Base-by-base conservation (phyloP, 305 asterid genomes). In the Rubia occidens region DNA sequence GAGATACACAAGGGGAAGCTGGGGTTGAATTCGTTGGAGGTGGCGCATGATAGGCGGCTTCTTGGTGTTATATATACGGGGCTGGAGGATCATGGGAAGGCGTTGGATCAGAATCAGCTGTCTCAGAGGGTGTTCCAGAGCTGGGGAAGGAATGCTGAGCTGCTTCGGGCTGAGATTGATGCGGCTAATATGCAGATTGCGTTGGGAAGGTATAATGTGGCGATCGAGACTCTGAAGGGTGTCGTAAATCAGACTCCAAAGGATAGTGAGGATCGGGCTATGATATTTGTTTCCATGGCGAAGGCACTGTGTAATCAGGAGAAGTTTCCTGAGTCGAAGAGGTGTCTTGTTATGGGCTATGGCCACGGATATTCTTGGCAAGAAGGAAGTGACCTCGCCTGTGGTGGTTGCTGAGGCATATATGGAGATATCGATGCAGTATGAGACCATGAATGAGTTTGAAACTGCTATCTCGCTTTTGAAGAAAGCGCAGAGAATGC, bases 141-240 rank as follows among this genome's bases (percentile, higher is more conserved):
- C 54, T 93, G 98, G 98, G 97, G 97, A 67, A 82, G 80, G 60
- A 69, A 64, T 72, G 76, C 92, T 61, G 98, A 90, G 69, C 76
- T 90, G 82, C 90, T 88, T 40, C 89, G 89, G n/a, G 97, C 95
- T 0, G 97, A 90, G 77, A 87, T 93, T 1, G 98, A 90, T 71
- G 91, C 96, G 35, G 93, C 98, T 49, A 88, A 90, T 71, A 90
- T 93, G 96, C 95, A 88, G 77, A 87, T 93, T 74, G 84, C 98
- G 11, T 71, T 93, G 55, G 96, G 97, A 63, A 87, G 87, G 69
- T 81, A 80, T 70, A 88, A 90, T n/a, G 91, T 86, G 66, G 98
- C 97, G 21, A 83, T 93, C 47, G 68, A 78, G 66, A 88, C 96
- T 65, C 61, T 93, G 82, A 93, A 86, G 84, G 81, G 81, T 11